Base-by-base conservation (phyloP, 371 early-diverging fungal species). In the Sporodiniella umbellata region DNA sequence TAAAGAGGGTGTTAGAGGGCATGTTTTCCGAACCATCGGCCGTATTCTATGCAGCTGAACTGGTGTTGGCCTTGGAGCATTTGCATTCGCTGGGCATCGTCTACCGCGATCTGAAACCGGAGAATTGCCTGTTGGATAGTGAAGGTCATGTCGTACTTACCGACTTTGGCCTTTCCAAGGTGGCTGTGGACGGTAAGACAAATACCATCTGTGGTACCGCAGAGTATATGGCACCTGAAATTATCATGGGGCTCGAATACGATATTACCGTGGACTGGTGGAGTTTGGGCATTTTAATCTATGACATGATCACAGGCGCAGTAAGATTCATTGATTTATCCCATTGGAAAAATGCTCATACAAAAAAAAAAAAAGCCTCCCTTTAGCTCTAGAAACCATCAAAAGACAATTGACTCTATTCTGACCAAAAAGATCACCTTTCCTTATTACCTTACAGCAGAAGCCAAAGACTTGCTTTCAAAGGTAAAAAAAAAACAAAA, bases 151-250 rank as follows among this genome's bases (percentile, higher is more conserved):
- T 94, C 48, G 85, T 92, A 8, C 73, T 97, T 48, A 89, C 89
- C n/a, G 96, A 96, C 66, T 94, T 95, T 79, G 95, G 95, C 0
- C 75, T 97, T 22, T 92, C 92, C 60, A 93, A 93, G 62, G 90
- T 84, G 42, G 55, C 81, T 35, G 58, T 89, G 11, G 92, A 80
- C 68, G 70, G 60, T 3, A 66, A 65, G 15, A 64, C 74, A 48
- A 82, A 72, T 69, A 95, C 95, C 1, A 88, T 94, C 44, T 94
- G 95, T 71, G 95, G 95, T 4, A 94, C 95, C 15, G 88, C 90
- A 8, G 93, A 93, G 60, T 92, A 91, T 56, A 84, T 96, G 54
- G 92, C 91, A 4, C 92, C 91, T 18, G 95, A 94, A 61, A 79
- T 95, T 6, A 79, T 96, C 42, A 68, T 80, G 28, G 90, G 87